A percentile compares a stretch with the other conserved stretches of the same genome.
These are phyloP conservation scores for Linum tenue DNA, from an alignment of 345 rosid genomes.

Conservation along the genomic window DNA sequence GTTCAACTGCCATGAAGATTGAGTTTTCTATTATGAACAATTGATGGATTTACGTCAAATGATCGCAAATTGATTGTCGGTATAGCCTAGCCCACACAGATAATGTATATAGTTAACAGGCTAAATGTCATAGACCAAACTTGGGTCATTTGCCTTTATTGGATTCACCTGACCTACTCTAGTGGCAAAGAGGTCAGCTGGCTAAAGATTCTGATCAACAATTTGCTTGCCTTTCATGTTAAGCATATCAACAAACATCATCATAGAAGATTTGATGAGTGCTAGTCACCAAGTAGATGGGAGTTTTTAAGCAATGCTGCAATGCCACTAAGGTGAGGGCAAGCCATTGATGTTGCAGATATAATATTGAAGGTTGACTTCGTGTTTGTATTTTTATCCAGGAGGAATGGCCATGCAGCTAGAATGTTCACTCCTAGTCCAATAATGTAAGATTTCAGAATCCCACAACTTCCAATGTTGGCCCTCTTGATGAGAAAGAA, in stretches of 20 bases:
- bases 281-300: background rate
- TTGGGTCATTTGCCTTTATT: background rate
- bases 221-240: background rate
- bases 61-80: background rate
- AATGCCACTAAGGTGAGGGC: conserved; percentile 4
- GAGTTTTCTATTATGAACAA: background rate
- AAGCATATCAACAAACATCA: background rate
- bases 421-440: background rate
- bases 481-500: background rate
- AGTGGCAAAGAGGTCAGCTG: background rate
- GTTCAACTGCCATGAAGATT: conserved; percentile 13
- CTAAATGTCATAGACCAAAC: conserved; percentile 3
- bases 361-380: background rate
- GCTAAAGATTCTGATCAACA: background rate
- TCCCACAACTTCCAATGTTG: background rate
- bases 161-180: conserved; percentile 8
- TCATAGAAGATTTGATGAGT: background rate
- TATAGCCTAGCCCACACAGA: conserved; percentile 2
- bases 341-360: conserved; percentile 2
- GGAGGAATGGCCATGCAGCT: background rate
- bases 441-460: background rate
- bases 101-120: conserved; percentile 3
- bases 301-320: conserved; percentile 3
- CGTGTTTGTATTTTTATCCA: background rate
- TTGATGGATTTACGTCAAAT: background rate